Percentiles rank a stretch among this genome's conserved stretches.
phyloP scores from a whole-genome alignment of 495 filamentous ascomycete genomes.

The Talaromyces ruber region DNA sequence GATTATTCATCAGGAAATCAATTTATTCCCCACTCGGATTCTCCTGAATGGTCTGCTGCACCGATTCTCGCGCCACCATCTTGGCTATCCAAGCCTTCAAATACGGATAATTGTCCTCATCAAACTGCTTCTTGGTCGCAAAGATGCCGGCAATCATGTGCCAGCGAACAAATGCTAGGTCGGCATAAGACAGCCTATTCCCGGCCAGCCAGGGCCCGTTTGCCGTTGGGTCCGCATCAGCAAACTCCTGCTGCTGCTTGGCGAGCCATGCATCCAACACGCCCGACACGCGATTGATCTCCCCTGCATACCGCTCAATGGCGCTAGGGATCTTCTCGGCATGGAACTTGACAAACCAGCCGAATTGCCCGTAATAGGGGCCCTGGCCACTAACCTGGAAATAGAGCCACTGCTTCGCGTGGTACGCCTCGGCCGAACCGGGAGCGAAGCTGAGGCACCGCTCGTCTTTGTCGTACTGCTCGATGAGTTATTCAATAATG shows the following conservation, averaged over 20 bases:
- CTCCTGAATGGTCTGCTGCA: too few relatives aligned
- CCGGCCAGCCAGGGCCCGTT: too few relatives aligned
- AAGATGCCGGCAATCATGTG: too few relatives aligned
- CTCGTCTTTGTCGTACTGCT: slow-evolving; percentile 56
- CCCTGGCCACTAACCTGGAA: slow-evolving; percentile 65
- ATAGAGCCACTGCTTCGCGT: slow-evolving; percentile 55
- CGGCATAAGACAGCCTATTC: too few relatives aligned
- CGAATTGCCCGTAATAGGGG: slow-evolving; percentile 54
- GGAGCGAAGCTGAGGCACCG: slow-evolving; percentile 48
- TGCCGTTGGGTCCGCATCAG: too few relatives aligned
- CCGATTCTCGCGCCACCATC: too few relatives aligned
- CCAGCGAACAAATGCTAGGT: too few relatives aligned
- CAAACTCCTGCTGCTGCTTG: slow-evolving; percentile 44
- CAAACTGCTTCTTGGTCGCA: too few relatives aligned
- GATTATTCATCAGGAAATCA: too few relatives aligned
- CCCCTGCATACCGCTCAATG: slow-evolving; percentile 49
- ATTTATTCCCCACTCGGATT: too few relatives aligned
- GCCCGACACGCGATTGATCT: slow-evolving; percentile 50
- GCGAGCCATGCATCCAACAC: slow-evolving; percentile 49
- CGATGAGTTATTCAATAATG: slow-evolving; percentile 64
- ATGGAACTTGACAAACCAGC: slow-evolving; percentile 49
- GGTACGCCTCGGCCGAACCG: slow-evolving; percentile 36
- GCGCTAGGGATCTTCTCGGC: slow-evolving; percentile 49
- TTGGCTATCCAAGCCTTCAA: too few relatives aligned
- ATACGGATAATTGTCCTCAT: too few relatives aligned